Percentiles rank a stretch among this genome's conserved stretches.
These are phyloP conservation scores for Hanseniaspora valbyensis DNA, from an alignment of 805 yeast species.

Conservation along the genomic window DNA sequence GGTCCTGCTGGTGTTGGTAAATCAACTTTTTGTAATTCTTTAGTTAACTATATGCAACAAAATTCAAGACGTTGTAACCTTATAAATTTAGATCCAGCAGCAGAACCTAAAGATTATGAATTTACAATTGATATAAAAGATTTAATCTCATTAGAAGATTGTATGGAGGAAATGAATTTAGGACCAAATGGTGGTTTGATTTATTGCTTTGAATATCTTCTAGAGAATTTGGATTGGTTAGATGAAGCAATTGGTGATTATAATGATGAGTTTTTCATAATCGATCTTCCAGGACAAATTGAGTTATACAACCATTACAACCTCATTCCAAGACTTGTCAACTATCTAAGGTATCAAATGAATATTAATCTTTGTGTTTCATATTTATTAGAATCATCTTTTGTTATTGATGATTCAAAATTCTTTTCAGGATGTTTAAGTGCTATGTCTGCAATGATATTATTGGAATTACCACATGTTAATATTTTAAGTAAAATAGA, in stretches of 20 bases:
- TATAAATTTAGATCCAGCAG: constrained; percentile 94
- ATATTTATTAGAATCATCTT: constrained; percentile 85
- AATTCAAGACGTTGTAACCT: constrained; percentile 89
- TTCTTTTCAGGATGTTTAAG: constrained; percentile 90
- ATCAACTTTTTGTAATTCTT: constrained; percentile 81
- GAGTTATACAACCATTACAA: constrained; percentile 93
- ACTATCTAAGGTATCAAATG: constrained; percentile 66
- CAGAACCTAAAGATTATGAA: constrained; percentile 83
- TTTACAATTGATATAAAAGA: constrained; percentile 89
- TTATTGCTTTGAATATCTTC: constrained; percentile 83
- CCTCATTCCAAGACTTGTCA: constrained; percentile 76
- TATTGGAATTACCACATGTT: constrained; percentile 88
- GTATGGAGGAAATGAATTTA: constrained; percentile 82
- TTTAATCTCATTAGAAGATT: constrained; percentile 80
- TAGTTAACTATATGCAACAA: constrained; percentile 77
- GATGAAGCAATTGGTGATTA: constrained; percentile 95
- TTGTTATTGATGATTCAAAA: constrained; percentile 79
- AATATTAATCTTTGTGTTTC: constrained; percentile 88
- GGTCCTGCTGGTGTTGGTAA: constrained; percentile 99
- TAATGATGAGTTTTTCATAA: constrained; percentile 85
- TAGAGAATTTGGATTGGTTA: constrained; percentile 89
- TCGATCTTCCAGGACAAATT: constrained; percentile 96
- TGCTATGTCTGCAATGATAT: constrained; percentile 97
- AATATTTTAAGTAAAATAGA: constrained; percentile 82
- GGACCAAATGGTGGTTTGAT: constrained; percentile 94